Evolutionary conservation across 495 filamentous ascomycete species (phyloP).

Genomic region (Penicillium turbatum): DNA sequence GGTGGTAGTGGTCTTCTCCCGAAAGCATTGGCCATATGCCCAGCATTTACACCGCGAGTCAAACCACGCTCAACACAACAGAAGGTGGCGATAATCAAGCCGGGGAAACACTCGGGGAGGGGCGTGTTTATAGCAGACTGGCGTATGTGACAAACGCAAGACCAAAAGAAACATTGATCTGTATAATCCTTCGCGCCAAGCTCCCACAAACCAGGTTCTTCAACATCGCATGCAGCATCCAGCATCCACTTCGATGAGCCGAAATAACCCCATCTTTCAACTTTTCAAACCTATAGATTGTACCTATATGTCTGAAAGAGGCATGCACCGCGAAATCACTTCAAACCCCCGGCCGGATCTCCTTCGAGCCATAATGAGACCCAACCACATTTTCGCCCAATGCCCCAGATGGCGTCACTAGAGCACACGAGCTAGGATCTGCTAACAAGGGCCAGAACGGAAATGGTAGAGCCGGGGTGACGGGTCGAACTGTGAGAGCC

Average conservation of each 20-base stretch:
- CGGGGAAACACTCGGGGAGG: not conserved
- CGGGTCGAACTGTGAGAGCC: conserved; percentile 10
- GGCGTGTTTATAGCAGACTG: not conserved
- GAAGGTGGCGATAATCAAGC: conserved; percentile 1
- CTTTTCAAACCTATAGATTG: not conserved
- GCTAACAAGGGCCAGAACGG: not conserved
- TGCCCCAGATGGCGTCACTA: conserved; percentile 15
- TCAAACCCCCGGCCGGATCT: not conserved
- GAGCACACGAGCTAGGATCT: conserved; percentile 19
- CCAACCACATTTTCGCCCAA: conserved; percentile 3
- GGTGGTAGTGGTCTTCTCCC: not conserved
- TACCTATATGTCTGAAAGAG: too few species aligned
- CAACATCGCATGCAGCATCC: conserved; percentile 7
- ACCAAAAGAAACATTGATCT: not conserved
- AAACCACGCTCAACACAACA: too few species aligned
- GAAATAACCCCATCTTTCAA: not conserved
- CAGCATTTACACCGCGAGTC: not conserved
- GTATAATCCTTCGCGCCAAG: conserved; percentile 1
- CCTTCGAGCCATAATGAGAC: not conserved
- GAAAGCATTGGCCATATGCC: conserved; percentile 16
- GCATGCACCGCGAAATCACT: not conserved
- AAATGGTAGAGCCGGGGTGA: conserved; percentile 17
- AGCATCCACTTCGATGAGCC: not conserved
- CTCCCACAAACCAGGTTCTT: not conserved
- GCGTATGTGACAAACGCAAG: not conserved